Percentiles rank a stretch among this genome's conserved stretches.
phyloP scores from a whole-genome alignment of 179 eudicot genomes.

The Sideroxylon spinosum region DNA sequence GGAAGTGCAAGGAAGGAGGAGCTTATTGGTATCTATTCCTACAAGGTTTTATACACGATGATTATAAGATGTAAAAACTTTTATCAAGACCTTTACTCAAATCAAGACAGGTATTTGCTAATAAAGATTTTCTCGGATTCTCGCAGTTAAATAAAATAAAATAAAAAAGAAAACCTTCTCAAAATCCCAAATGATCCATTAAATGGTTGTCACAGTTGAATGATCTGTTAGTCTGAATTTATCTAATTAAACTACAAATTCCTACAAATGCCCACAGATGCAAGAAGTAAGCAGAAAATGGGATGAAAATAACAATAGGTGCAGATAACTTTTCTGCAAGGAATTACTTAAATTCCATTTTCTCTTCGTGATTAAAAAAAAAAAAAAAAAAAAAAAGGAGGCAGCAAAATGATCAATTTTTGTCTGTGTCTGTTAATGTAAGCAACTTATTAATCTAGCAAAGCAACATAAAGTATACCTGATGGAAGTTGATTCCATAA shows the following conservation, averaged over 20 bases:
- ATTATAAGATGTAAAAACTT: too few species aligned
- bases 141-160: too few species aligned
- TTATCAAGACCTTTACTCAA: too few species aligned
- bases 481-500: slow-evolving; percentile 71
- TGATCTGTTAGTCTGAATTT: neutral
- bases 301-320: neutral
- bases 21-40: too few species aligned
- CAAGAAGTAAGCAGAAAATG: neutral
- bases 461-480: slow-evolving; percentile 37
- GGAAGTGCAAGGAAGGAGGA: too few species aligned
- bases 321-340: neutral
- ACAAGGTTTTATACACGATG: too few species aligned
- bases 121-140: too few species aligned
- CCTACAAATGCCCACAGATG: neutral
- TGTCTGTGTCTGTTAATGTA: neutral
- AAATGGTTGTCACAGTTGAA: neutral
- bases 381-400: neutral
- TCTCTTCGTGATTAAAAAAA: neutral
- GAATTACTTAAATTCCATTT: slow-evolving; percentile 2
- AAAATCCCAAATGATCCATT: neutral
- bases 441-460: neutral
- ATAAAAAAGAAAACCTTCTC: too few species aligned
- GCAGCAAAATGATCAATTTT: neutral
- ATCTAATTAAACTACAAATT: neutral
- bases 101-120: too few species aligned